Conservation (phyloP, 345 rosid species). For the Arabis alpina region DNA sequence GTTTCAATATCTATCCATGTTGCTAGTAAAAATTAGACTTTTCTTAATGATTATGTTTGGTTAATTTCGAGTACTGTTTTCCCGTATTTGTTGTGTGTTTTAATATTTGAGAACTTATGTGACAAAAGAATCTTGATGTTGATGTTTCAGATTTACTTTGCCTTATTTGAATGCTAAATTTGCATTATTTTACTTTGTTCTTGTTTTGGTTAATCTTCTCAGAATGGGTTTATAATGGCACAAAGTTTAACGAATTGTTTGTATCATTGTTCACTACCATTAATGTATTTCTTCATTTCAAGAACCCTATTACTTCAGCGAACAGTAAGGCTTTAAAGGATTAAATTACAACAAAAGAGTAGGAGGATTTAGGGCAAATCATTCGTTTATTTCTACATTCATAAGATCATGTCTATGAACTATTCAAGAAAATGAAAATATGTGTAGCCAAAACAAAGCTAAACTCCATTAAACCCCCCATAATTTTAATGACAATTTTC, state of each 20-base stretch:
- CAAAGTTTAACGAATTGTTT: no score
- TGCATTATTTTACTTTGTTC: neutral
- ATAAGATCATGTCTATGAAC: conserved; percentile 6
- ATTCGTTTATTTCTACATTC: neutral
- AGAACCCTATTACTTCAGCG: neutral
- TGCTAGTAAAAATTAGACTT: neutral
- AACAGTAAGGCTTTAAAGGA: neutral
- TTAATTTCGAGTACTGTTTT: neutral
- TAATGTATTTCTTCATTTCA: no score
- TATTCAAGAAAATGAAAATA: conserved; percentile 20
- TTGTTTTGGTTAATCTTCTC: neutral
- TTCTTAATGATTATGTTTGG: neutral
- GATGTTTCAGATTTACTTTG: conserved; percentile 1
- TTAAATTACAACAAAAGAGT: neutral
- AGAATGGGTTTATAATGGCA: neutral
- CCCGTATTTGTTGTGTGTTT: neutral
- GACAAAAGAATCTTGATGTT: neutral
- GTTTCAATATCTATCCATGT: neutral
- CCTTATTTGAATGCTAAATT: conserved; percentile 5
- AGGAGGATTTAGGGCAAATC: neutral
- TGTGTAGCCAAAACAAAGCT: conserved; percentile 18
- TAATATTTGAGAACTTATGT: neutral
- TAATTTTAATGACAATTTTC: neutral
- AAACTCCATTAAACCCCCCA: conserved; percentile 6
- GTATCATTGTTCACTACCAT: no score